phyloP scores from a whole-genome alignment of 495 filamentous ascomycete species.

The Xylaria scruposa region DNA sequence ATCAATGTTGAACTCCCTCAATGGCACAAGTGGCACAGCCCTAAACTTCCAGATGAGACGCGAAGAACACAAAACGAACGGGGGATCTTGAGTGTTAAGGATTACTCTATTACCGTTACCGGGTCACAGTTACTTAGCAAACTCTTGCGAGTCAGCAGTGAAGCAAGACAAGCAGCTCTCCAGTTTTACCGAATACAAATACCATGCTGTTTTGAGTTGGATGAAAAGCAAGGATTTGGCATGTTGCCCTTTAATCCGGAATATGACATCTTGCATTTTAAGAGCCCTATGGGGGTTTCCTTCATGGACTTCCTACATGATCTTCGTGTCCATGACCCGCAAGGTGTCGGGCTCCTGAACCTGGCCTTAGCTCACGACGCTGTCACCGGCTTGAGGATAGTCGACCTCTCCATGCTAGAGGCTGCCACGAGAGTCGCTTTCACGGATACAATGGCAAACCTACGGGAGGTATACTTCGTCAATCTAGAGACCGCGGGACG shows the following conservation, averaged over 20 bases:
- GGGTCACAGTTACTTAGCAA: constrained; percentile 8
- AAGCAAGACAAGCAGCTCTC: constrained; percentile 16
- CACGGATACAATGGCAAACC: not conserved
- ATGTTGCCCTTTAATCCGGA: constrained; percentile 17
- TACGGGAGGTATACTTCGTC: constrained; percentile 4
- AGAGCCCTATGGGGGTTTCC: not conserved
- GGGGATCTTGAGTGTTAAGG: not conserved
- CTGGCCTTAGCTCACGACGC: not conserved
- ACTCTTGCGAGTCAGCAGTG: constrained; percentile 15
- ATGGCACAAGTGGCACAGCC: too few species aligned
- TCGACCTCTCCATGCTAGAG: not conserved
- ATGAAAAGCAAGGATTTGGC: not conserved
- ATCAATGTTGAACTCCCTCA: constrained; percentile 9
- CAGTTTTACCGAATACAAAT: constrained; percentile 12
- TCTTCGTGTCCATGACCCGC: constrained; percentile 16
- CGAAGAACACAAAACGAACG: not conserved
- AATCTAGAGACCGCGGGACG: constrained; percentile 8
- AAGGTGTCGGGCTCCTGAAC: constrained; percentile 12
- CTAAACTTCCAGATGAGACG: not conserved
- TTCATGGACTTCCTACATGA: constrained; percentile 6
- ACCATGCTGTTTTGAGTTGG: not conserved
- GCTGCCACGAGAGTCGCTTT: not conserved
- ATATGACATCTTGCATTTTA: constrained; percentile 3
- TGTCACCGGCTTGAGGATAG: not conserved
- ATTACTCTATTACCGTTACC: not conserved